Evolutionary conservation across 768 basidiomycete genomes (phyloP).

Genomic region (Russula vinacea): DNA sequence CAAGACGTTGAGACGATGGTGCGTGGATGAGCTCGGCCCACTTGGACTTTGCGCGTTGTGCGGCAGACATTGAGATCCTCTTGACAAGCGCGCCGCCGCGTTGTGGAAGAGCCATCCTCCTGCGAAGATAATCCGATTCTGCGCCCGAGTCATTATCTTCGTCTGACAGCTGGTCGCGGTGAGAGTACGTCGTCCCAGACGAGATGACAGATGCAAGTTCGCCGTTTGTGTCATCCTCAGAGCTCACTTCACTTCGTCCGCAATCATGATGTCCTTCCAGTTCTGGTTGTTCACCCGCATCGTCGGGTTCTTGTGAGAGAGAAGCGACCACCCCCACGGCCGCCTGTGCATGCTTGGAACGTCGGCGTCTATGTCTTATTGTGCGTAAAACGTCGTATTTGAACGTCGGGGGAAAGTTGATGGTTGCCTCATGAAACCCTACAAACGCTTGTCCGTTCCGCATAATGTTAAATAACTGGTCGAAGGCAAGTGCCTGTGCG

Average conservation of each 20-base stretch:
- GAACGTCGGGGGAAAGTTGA: conserved; percentile 90
- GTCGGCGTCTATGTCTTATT: conserved; percentile 49
- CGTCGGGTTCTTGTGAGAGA: conserved; percentile 5
- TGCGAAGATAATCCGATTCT: conserved; percentile 23
- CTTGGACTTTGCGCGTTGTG: conserved; percentile 29
- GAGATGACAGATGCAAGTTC: conserved; percentile 56
- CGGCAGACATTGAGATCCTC: conserved; percentile 28
- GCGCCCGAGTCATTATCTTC: conserved; percentile 30
- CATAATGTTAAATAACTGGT: conserved; percentile 83
- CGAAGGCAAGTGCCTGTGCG: conserved; percentile 81
- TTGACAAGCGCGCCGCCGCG: conserved; percentile 24
- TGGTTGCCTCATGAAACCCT: conserved; percentile 77
- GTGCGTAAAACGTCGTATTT: conserved; percentile 80
- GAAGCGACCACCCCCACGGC: conserved; percentile 25
- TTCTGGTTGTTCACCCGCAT: conserved; percentile 34
- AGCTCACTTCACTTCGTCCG: conserved; percentile 19
- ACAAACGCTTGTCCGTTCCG: conserved; percentile 59
- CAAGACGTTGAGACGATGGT: conserved; percentile 10
- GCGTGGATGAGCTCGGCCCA: conserved; percentile 23
- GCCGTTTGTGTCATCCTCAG: conserved; percentile 40
- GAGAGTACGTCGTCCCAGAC: conserved; percentile 45
- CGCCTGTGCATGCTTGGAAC: conserved; percentile 36
- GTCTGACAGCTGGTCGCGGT: conserved; percentile 15
- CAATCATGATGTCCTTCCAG: conserved; percentile 36
- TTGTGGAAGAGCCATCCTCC: conserved; percentile 17